Evolutionary conservation across 192 early-diverging fungal species (phyloP).

Genomic region (Backusella sp.): DNA sequence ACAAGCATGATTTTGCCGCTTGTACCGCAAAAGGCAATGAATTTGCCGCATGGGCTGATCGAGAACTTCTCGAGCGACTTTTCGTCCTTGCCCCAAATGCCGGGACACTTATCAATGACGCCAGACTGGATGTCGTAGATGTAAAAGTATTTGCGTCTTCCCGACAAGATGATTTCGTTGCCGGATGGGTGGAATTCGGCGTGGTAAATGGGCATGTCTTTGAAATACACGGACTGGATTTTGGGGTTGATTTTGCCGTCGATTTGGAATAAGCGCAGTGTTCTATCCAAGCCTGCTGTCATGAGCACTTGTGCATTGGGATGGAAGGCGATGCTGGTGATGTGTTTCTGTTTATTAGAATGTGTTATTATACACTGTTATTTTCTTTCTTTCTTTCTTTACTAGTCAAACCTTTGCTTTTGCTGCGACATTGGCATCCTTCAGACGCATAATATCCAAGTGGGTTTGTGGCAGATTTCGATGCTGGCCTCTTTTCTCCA

Average conservation of each 20-base stretch:
- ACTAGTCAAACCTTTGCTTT: conserved; percentile 6
- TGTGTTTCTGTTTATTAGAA: conserved; percentile 45
- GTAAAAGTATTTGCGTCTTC: conserved; percentile 82
- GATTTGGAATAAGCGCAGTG: conserved; percentile 85
- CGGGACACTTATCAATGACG: conserved; percentile 61
- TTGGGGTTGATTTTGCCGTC: conserved; percentile 93
- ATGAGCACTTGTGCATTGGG: conserved; percentile 85
- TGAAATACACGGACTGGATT: conserved; percentile 85
- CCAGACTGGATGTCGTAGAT: conserved; percentile 82
- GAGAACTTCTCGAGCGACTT: conserved; percentile 69
- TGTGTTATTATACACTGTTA: not conserved
- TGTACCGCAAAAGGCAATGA: conserved; percentile 75
- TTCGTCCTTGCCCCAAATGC: conserved; percentile 77
- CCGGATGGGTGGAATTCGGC: conserved; percentile 80
- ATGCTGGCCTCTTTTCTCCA: conserved; percentile 29
- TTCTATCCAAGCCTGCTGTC: conserved; percentile 87
- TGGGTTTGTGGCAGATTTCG: conserved; percentile 48
- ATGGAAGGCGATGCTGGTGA: conserved; percentile 82
- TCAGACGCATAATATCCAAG: conserved; percentile 64
- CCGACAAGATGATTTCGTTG: conserved; percentile 69
- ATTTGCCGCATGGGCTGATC: conserved; percentile 67
- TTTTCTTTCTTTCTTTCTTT: conserved; percentile 26
- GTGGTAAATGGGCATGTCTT: conserved; percentile 81
- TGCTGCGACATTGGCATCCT: conserved; percentile 71
- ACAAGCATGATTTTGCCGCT: conserved; percentile 85